Evolutionary conservation across 1,139 yeast genomes (phyloP).

Genomic region (Protomyces lactucae-debilis): DNA sequence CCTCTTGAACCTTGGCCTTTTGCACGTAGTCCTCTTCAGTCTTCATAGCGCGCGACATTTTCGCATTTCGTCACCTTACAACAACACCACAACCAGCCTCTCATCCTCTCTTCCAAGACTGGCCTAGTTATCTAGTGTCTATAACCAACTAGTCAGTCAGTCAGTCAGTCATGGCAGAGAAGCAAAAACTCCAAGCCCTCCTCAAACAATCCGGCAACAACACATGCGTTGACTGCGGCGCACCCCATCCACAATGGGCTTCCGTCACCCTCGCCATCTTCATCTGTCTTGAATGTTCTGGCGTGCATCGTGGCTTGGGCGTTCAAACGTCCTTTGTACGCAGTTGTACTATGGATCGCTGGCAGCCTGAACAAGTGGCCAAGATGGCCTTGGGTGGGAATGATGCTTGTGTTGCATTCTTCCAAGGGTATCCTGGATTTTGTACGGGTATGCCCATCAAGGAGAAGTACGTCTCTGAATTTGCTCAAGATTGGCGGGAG

Average conservation of each 20-base stretch:
- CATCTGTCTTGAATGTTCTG: constrained; percentile 40
- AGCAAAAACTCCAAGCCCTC: constrained; percentile 31
- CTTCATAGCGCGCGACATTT: no score
- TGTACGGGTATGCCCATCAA: constrained; percentile 37
- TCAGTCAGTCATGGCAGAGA: constrained; percentile 5
- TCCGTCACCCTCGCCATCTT: constrained; percentile 47
- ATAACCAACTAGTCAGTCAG: neutral
- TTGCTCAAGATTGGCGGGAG: constrained; percentile 92
- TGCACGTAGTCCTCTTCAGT: neutral
- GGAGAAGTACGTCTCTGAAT: constrained; percentile 74
- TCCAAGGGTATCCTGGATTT: constrained; percentile 51
- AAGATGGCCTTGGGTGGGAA: constrained; percentile 93
- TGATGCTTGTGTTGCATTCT: constrained; percentile 74
- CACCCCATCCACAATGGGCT: constrained; percentile 91
- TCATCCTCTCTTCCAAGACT: neutral
- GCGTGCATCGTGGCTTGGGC: constrained; percentile 58
- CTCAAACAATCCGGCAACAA: constrained; percentile 34
- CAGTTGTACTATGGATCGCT: constrained; percentile 84
- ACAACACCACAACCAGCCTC: no score
- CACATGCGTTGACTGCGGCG: constrained; percentile 83
- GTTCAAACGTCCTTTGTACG: constrained; percentile 94
- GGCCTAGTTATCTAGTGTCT: neutral
- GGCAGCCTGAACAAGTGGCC: constrained; percentile 84
- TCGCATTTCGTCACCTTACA: no score
- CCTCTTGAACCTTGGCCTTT: neutral